These are phyloP conservation scores for Cladobotryum mycophilum DNA, from an alignment of 2,329 filamentous ascomycete species.

Conservation along the genomic window DNA sequence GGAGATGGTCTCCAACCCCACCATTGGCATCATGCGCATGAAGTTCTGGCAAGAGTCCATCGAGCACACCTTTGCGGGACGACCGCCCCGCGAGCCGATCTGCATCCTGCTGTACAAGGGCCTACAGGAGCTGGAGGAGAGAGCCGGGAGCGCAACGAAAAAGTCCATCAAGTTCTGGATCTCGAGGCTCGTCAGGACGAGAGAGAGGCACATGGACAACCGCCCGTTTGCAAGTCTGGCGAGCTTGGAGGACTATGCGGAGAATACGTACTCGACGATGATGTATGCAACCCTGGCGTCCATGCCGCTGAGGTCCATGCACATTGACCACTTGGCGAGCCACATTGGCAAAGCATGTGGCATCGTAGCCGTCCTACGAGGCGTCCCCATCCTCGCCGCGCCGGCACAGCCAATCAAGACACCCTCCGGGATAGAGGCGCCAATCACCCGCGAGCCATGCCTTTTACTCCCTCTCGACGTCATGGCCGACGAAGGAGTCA, in stretches of 20 bases:
- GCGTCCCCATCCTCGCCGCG: conserved; percentile 81
- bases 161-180: conserved; percentile 65
- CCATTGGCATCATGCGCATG: conserved; percentile 80
- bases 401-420: conserved; percentile 45
- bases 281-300: conserved; percentile 81
- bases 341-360: conserved; percentile 93
- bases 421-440: conserved; percentile 33
- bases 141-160: conserved; percentile 34
- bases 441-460: conserved; percentile 36
- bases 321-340: conserved; percentile 86
- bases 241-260: conserved; percentile 78
- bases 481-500: conserved; percentile 74
- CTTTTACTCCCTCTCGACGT: conserved; percentile 82
- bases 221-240: conserved; percentile 69
- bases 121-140: conserved; percentile 53
- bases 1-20: conserved; percentile 81
- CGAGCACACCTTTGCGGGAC: conserved; percentile 66
- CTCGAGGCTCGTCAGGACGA: conserved; percentile 68
- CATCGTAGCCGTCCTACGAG: conserved; percentile 79
- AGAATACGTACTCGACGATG: conserved; percentile 90
- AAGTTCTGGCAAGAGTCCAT: conserved; percentile 93
- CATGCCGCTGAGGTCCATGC: conserved; percentile 72
- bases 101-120: conserved; percentile 75
- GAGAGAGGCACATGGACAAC: conserved; percentile 79
- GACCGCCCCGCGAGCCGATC: conserved; percentile 84